Conservation (phyloP, 2,329 filamentous ascomycete species). For the Epichloe amarillans region DNA sequence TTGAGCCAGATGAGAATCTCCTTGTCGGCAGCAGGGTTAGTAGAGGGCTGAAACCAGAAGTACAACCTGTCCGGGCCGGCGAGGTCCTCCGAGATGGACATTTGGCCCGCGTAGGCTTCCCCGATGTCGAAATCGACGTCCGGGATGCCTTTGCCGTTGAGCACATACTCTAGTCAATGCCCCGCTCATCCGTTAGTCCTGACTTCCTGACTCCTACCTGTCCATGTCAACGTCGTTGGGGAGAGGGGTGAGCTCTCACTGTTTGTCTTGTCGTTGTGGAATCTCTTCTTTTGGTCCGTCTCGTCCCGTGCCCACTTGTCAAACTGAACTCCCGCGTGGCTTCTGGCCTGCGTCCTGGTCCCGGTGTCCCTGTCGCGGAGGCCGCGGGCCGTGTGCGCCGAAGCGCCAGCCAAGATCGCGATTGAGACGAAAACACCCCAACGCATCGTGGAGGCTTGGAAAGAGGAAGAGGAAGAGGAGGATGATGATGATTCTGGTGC, state of each 20-base stretch:
- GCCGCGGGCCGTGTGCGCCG: neutral
- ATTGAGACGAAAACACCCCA: neutral
- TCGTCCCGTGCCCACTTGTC: conserved; percentile 4
- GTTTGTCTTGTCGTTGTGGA: conserved; percentile 4
- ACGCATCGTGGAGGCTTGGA: neutral
- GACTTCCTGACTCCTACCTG: too few relatives aligned
- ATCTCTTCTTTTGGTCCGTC: neutral
- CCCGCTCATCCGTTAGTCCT: too few relatives aligned
- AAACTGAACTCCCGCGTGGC: neutral
- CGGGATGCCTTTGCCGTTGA: conserved; percentile 47
- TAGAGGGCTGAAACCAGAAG: conserved; percentile 42
- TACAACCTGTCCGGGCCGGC: conserved; percentile 26
- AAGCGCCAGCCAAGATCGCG: neutral
- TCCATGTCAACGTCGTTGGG: neutral
- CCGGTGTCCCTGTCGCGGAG: neutral
- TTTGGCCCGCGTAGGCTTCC: conserved; percentile 42
- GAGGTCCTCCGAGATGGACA: conserved; percentile 35
- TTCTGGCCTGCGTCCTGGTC: neutral
- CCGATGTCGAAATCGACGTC: conserved; percentile 51
- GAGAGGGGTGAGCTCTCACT: neutral
- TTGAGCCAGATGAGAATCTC: conserved; percentile 53
- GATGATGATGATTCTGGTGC: too few relatives aligned
- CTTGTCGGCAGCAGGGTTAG: conserved; percentile 29
- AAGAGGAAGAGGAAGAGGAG: too few relatives aligned
- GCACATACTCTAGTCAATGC: conserved; percentile 32